Evolutionary conservation across 192 early-diverging fungal genomes (phyloP).

Genomic region (Coemansia sp.): DNA sequence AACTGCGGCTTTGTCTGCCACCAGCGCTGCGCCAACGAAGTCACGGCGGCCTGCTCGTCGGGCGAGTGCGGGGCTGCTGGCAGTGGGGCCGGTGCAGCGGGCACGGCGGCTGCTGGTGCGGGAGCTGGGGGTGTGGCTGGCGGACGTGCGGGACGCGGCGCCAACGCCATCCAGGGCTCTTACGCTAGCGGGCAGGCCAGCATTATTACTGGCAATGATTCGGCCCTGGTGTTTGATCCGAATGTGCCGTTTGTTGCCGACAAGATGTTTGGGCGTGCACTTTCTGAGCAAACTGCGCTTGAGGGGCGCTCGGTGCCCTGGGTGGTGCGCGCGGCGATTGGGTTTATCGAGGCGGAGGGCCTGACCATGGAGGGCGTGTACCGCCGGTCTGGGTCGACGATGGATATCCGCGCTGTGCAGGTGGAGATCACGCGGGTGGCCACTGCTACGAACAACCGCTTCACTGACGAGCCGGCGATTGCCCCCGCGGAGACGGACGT

Average conservation of each 20-base stretch:
- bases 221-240: constrained; percentile 6
- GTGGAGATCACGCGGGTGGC: constrained; percentile 62
- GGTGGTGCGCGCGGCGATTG: constrained; percentile 66
- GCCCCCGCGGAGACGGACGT: constrained; percentile 58
- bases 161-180: constrained; percentile 2
- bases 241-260: constrained; percentile 33
- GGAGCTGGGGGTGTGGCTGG: neutral
- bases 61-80: neutral
- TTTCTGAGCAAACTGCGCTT: constrained; percentile 56
- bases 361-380: constrained; percentile 77
- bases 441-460: constrained; percentile 52
- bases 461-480: constrained; percentile 33
- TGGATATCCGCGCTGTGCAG: constrained; percentile 67
- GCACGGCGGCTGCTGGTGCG: neutral
- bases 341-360: constrained; percentile 69
- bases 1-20: constrained; percentile 54
- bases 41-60: constrained; percentile 35
- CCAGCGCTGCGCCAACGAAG: constrained; percentile 39
- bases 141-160: constrained; percentile 1
- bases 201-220: neutral
- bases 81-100: neutral
- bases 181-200: neutral
- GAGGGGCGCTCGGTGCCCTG: constrained; percentile 66
- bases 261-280: constrained; percentile 67
- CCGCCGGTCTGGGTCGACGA: constrained; percentile 74